Percentiles rank a stretch among this genome's conserved stretches.
Conservation (phyloP, 805 yeast genomes). For the Saccharomyces mikatae region DNA sequence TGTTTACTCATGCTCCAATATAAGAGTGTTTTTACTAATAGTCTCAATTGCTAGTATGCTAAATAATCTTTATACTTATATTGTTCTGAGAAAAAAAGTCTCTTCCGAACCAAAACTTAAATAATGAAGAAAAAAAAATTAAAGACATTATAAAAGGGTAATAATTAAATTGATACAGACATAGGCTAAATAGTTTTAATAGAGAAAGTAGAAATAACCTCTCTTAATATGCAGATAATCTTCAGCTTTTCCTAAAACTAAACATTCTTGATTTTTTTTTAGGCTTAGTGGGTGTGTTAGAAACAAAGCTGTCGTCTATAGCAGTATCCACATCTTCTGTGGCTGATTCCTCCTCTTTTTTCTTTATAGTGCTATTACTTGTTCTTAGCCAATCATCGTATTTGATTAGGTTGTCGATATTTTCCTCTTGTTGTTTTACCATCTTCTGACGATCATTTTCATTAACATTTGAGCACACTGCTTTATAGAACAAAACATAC, state of each 20-base stretch:
- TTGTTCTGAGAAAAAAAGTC: neutral
- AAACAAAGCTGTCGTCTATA: neutral
- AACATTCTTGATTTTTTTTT: constrained; percentile 10
- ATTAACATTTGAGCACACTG: constrained; percentile 24
- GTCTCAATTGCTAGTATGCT: neutral
- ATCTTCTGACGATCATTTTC: neutral
- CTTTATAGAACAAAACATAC: constrained; percentile 75
- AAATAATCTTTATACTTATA: neutral
- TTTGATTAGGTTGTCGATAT: constrained; percentile 18
- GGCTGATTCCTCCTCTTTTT: neutral
- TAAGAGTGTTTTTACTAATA: constrained; percentile 1
- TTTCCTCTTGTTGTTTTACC: constrained; percentile 9
- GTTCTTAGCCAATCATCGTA: constrained; percentile 16
- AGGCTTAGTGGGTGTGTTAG: neutral
- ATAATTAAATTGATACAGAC: neutral
- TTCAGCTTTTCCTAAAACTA: constrained; percentile 6
- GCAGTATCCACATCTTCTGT: neutral
- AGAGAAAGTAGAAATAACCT: neutral
- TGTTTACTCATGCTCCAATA: constrained; percentile 42
- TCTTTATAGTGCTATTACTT: neutral
- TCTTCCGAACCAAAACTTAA: neutral
- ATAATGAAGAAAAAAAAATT: neutral
- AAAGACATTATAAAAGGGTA: neutral
- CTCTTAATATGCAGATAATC: neutral
- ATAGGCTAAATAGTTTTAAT: neutral